phyloP scores from a whole-genome alignment of 73 alveolate species.

The Durusdinium trenchii region DNA sequence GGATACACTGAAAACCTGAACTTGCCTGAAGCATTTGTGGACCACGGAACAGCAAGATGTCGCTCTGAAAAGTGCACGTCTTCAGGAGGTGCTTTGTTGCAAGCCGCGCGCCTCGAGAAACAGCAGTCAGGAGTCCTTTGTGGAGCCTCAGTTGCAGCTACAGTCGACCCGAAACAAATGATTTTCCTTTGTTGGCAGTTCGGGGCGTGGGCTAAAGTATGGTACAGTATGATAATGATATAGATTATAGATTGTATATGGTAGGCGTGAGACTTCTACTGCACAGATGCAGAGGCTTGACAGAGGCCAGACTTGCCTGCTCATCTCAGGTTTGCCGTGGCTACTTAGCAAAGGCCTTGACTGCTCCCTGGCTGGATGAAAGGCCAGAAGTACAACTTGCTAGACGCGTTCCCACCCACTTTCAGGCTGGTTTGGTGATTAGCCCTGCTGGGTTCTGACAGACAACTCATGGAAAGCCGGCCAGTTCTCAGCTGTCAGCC shows the following conservation, averaged over 20 bases:
- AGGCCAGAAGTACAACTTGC: too few species aligned
- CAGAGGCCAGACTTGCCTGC: not conserved
- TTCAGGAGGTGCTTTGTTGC: constrained; percentile 90
- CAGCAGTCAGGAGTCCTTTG: constrained; percentile 88
- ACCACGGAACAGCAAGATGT: too few species aligned
- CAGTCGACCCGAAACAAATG: not conserved
- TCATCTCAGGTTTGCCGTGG: constrained; percentile 72
- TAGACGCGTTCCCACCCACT: not conserved
- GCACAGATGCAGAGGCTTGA: not conserved
- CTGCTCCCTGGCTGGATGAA: not conserved
- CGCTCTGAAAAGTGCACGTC: too few species aligned
- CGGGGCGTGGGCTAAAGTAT: not conserved
- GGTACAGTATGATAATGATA: not conserved
- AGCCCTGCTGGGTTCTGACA: not conserved
- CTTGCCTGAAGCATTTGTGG: too few species aligned
- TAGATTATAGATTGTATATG: not conserved
- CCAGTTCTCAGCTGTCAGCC: too few species aligned
- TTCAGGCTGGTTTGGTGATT: not conserved
- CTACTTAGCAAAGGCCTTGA: constrained; percentile 8
- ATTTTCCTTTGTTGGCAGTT: too few species aligned
- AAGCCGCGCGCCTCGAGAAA: constrained; percentile 86
- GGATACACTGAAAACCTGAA: too few species aligned
- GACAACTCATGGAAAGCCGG: not conserved
- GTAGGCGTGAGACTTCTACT: not conserved
- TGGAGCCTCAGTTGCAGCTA: not conserved